Evolutionary conservation across 306 rosid genomes (phyloP).

Genomic region (Hippophae tibetana): DNA sequence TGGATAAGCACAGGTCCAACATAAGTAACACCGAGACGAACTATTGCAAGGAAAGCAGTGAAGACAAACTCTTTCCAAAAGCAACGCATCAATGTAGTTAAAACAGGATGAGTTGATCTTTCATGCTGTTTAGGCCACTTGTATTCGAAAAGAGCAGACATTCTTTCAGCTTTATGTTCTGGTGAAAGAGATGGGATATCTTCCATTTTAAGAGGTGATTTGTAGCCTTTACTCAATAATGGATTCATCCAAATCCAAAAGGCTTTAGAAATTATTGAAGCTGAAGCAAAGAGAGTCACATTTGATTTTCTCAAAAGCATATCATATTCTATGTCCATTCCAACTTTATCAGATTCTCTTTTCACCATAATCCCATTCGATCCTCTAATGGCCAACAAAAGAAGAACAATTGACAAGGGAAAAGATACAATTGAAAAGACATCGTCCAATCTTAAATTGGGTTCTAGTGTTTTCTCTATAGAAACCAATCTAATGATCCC

Average conservation of each 20-base stretch:
- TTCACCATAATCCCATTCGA: slow-evolving; percentile 42
- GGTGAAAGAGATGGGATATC: slow-evolving; percentile 67
- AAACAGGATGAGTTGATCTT: slow-evolving; percentile 58
- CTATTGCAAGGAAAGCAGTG: slow-evolving; percentile 64
- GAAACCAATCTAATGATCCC: slow-evolving; percentile 52
- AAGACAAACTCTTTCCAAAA: slow-evolving; percentile 63
- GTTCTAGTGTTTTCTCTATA: slow-evolving; percentile 14
- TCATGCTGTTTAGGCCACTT: slow-evolving; percentile 77
- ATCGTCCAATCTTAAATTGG: slow-evolving; percentile 50
- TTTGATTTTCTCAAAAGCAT: slow-evolving; percentile 25
- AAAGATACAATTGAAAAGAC: slow-evolving; percentile 39
- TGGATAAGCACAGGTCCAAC: slow-evolving; percentile 77
- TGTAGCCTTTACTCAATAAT: slow-evolving; percentile 62
- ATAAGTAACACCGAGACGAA: slow-evolving; percentile 59
- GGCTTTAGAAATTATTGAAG: slow-evolving; percentile 55
- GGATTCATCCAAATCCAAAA: slow-evolving; percentile 95
- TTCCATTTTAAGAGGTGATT: slow-evolving; percentile 51
- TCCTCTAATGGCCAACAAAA: slow-evolving; percentile 43
- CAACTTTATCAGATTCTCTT: slow-evolving; percentile 16
- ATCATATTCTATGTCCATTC: slow-evolving; percentile 20
- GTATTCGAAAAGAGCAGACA: slow-evolving; percentile 52
- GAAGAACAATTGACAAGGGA: slow-evolving; percentile 49
- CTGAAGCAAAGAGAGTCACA: slow-evolving; percentile 73
- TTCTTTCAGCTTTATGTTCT: slow-evolving; percentile 58
- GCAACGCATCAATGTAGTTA: slow-evolving; percentile 58